phyloP scores from a whole-genome alignment of 179 eudicot species.

The Actinidia arguta region DNA sequence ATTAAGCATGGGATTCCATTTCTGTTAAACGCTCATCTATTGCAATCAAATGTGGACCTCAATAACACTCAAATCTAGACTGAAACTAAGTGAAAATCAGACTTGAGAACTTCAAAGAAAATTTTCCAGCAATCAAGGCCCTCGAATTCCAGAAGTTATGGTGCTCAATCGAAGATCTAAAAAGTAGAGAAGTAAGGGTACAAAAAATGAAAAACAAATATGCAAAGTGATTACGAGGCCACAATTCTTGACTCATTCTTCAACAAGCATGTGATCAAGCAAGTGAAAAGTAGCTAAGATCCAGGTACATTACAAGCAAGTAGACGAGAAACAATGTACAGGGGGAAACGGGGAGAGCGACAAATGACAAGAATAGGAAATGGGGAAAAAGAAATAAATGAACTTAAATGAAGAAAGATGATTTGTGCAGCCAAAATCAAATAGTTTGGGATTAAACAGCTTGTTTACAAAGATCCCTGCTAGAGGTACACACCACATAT shows the following conservation, averaged over 20 bases:
- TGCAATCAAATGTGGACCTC: too few relatives aligned
- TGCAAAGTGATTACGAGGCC: too few relatives aligned
- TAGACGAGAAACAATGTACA: not conserved
- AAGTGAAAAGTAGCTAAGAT: not conserved
- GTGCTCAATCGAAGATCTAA: not conserved
- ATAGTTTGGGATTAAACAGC: not conserved
- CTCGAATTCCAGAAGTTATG: too few relatives aligned
- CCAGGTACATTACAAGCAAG: not conserved
- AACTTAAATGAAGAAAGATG: not conserved
- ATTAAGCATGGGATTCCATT: too few relatives aligned
- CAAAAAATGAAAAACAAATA: not conserved
- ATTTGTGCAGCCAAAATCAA: not conserved
- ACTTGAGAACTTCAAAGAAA: too few relatives aligned
- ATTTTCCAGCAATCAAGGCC: not conserved
- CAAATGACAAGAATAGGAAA: not conserved
- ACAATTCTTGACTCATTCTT: too few relatives aligned
- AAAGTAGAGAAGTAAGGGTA: not conserved
- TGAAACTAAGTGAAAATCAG: too few relatives aligned
- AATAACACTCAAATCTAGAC: not conserved
- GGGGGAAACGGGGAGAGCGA: not conserved
- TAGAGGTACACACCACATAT: not conserved
- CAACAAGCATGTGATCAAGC: not conserved
- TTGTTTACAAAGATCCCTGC: not conserved
- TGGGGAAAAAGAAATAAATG: not conserved
- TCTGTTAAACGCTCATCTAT: too few relatives aligned